These are phyloP conservation scores for Grosmannia clavigera DNA, from an alignment of 2,329 filamentous ascomycete genomes.

Conservation along the genomic window DNA sequence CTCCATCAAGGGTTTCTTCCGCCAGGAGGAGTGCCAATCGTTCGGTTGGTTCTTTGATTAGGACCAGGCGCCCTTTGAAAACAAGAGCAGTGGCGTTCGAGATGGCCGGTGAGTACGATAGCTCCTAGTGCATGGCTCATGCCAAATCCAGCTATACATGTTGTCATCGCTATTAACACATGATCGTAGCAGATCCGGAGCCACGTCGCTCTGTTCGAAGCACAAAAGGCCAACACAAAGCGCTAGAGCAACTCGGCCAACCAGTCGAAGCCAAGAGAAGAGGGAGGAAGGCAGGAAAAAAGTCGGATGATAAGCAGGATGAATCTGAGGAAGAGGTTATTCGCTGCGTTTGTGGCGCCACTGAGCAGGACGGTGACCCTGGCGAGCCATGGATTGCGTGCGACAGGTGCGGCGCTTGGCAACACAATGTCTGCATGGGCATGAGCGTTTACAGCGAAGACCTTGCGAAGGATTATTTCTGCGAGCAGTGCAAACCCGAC, in stretches of 20 bases:
- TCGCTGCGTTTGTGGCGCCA: constrained; percentile 84
- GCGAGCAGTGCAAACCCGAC: constrained; percentile 76
- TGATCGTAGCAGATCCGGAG: constrained; percentile 42
- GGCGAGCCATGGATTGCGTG: constrained; percentile 93
- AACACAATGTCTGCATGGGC: constrained; percentile 93
- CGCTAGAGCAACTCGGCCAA: constrained; percentile 63
- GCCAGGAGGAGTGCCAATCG: background rate
- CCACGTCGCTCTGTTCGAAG: constrained; percentile 87
- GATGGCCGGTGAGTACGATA: constrained; percentile 9
- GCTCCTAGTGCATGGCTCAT: background rate
- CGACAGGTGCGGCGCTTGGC: constrained; percentile 86
- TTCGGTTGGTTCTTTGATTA: background rate
- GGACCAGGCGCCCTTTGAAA: background rate
- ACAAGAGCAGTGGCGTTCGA: background rate
- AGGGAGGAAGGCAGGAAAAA: constrained; percentile 35
- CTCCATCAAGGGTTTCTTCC: background rate
- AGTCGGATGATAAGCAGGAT: constrained; percentile 47
- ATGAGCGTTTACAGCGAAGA: constrained; percentile 67
- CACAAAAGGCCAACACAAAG: constrained; percentile 95
- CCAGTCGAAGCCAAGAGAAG: constrained; percentile 42
- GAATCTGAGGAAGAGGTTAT: constrained; percentile 60
- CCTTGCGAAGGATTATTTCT: constrained; percentile 76
- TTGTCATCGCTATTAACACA: background rate
- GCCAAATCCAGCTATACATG: background rate
- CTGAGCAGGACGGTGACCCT: constrained; percentile 72